Evolutionary conservation across 495 filamentous ascomycete species (phyloP).

Genomic region (Astrocystis sublimbata): DNA sequence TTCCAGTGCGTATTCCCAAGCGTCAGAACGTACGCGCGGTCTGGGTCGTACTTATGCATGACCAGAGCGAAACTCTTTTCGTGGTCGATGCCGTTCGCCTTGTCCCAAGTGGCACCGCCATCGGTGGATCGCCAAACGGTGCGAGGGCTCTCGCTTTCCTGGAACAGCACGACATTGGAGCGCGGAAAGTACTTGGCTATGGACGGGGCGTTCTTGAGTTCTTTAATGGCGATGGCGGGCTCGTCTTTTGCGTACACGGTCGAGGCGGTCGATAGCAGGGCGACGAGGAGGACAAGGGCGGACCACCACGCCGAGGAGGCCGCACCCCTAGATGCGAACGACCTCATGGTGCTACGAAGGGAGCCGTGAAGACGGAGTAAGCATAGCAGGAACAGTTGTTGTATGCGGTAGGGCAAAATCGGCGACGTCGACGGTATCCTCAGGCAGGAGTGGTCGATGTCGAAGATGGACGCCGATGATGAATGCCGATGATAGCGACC

Average conservation of each 20-base stretch:
- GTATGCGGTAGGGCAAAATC: neutral
- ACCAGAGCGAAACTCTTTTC: conserved; percentile 60
- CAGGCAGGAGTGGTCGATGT: neutral
- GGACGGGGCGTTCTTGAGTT: conserved; percentile 61
- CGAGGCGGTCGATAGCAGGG: conserved; percentile 37
- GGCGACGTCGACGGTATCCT: neutral
- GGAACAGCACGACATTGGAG: conserved; percentile 72
- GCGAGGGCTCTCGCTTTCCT: conserved; percentile 50
- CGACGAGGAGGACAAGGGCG: conserved; percentile 29
- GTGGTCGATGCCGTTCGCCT: conserved; percentile 62
- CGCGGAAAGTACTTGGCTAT: conserved; percentile 83
- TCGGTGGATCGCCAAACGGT: conserved; percentile 72
- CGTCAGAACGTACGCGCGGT: conserved; percentile 77
- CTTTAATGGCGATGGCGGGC: conserved; percentile 48
- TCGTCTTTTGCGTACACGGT: conserved; percentile 49
- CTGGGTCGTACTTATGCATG: conserved; percentile 74
- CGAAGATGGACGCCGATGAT: too few species aligned
- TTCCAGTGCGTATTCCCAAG: conserved; percentile 68
- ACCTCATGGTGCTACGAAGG: conserved; percentile 44
- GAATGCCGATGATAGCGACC: conserved; percentile 1
- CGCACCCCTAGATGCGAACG: conserved; percentile 44
- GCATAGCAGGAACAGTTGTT: conserved; percentile 30
- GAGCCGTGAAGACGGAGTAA: conserved; percentile 15
- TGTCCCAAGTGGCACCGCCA: conserved; percentile 73
- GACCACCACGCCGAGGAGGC: conserved; percentile 43